A percentile compares a stretch with the other conserved stretches of the same genome.
Conservation (phyloP, 2,329 filamentous ascomycete genomes). For the Colletotrichum sp. region DNA sequence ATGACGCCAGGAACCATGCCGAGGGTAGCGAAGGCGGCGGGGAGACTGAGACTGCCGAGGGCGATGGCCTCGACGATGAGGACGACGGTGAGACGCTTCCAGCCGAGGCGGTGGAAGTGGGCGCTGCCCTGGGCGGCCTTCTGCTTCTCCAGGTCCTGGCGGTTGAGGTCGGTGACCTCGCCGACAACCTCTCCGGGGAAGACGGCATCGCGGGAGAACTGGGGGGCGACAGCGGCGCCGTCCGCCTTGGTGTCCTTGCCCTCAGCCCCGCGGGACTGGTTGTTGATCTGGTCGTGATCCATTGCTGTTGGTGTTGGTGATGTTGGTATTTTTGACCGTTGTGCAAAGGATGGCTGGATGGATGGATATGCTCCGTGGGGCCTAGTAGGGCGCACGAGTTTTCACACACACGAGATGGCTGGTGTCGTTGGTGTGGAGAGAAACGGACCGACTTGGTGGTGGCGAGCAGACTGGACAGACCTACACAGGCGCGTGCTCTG, state of each 20-base stretch:
- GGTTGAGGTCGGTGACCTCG: constrained; percentile 29
- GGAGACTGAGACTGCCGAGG: constrained; percentile 57
- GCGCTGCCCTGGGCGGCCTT: constrained; percentile 49
- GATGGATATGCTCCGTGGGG: not conserved
- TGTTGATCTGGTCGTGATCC: constrained; percentile 21
- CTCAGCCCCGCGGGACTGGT: not conserved
- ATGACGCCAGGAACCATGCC: constrained; percentile 54
- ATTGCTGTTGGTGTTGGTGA: not conserved
- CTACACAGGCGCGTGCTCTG: not conserved
- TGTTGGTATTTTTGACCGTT: not conserved
- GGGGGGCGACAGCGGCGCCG: constrained; percentile 12
- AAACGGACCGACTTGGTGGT: not conserved
- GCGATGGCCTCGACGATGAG: constrained; percentile 64
- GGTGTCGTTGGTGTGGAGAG: not conserved
- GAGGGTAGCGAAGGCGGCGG: constrained; percentile 55
- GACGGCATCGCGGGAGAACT: constrained; percentile 20
- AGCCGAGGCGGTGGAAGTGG: constrained; percentile 59
- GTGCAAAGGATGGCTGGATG: not conserved
- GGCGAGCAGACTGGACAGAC: not conserved
- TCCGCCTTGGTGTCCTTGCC: constrained; percentile 18
- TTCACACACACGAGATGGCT: not conserved
- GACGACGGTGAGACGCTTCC: constrained; percentile 61
- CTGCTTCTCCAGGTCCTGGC: constrained; percentile 49
- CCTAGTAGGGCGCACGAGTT: not conserved
- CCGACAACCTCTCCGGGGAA: constrained; percentile 29